These are phyloP conservation scores for Ascocoryne sarcoides DNA, from an alignment of 2,329 filamentous ascomycete species.

Conservation along the genomic window DNA sequence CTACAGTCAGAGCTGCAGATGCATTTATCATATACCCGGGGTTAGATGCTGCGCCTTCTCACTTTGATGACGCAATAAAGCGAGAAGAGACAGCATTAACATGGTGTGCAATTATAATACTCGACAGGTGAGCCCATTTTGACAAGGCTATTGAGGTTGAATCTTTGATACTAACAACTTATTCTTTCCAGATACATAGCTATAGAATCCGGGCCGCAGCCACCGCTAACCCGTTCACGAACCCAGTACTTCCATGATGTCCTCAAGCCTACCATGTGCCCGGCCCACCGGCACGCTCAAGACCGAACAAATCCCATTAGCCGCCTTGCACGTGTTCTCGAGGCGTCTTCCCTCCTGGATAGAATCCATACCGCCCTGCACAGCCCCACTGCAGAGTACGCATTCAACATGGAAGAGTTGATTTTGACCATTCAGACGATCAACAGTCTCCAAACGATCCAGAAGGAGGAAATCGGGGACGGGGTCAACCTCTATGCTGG, in stretches of 20 bases:
- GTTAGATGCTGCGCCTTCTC: slow-evolving; percentile 3
- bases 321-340: slow-evolving; percentile 11
- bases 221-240: slow-evolving; percentile 11
- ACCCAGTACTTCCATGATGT: slow-evolving; percentile 4
- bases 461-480: slow-evolving; percentile 8
- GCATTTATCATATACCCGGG: slow-evolving; percentile 10
- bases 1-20: slow-evolving; percentile 13
- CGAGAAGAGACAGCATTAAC: slow-evolving; percentile 8
- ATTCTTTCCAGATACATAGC: slow-evolving; percentile 14
- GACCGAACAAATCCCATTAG: slow-evolving; percentile 8
- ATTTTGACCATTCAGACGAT: slow-evolving; percentile 9
- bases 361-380: slow-evolving; percentile 13
- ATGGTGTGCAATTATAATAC: slow-evolving; percentile 15
- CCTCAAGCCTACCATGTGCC: slow-evolving; percentile 11
- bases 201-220: slow-evolving; percentile 10
- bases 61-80: slow-evolving; percentile 3
- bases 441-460: slow-evolving; percentile 9
- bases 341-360: slow-evolving; percentile 16
- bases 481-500: slow-evolving; percentile 7
- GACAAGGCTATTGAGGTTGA: slow-evolving; percentile 1
- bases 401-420: slow-evolving; percentile 14
- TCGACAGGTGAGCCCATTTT: slow-evolving; percentile 13
- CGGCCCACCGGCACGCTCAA: slow-evolving; percentile 7
- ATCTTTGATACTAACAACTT: slow-evolving; percentile 4
- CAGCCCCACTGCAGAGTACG: slow-evolving; percentile 6